These are phyloP conservation scores for Blastobotrys persicus DNA, from an alignment of 1,139 yeast genomes.

Conservation along the genomic window DNA sequence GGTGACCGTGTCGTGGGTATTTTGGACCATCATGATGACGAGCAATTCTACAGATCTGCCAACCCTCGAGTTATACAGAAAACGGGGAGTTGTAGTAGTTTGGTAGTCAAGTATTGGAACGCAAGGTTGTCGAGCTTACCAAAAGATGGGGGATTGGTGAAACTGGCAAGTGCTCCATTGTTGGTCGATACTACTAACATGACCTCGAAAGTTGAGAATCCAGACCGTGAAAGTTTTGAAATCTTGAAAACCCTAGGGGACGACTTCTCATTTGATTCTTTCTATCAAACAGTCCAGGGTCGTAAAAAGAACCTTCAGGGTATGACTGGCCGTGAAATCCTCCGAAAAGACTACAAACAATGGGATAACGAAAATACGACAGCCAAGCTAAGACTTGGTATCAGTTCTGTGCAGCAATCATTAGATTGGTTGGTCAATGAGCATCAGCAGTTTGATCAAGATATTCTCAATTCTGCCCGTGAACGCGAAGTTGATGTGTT, in stretches of 20 bases:
- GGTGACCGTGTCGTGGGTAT: constrained; percentile 52
- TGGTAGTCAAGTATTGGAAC: constrained; percentile 65
- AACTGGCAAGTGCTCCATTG: constrained; percentile 61
- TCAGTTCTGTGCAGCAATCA: constrained; percentile 70
- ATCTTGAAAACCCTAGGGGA: constrained; percentile 33
- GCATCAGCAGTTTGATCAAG: constrained; percentile 41
- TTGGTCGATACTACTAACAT: constrained; percentile 70
- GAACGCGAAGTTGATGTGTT: constrained; percentile 51
- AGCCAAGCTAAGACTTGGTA: constrained; percentile 50
- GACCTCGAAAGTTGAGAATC: constrained; percentile 53
- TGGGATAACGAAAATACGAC: constrained; percentile 40
- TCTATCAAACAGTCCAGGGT: constrained; percentile 44
- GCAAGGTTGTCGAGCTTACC: constrained; percentile 14
- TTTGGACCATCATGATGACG: constrained; percentile 87
- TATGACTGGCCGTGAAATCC: constrained; percentile 55
- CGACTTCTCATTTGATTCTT: constrained; percentile 17
- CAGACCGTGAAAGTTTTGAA: constrained; percentile 50
- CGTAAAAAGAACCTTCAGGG: constrained; percentile 66
- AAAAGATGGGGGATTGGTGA: constrained; percentile 1
- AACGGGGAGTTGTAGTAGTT: constrained; percentile 76
- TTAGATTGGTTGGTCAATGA: constrained; percentile 51
- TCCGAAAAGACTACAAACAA: constrained; percentile 81
- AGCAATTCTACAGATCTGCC: constrained; percentile 43
- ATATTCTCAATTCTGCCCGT: constrained; percentile 41
- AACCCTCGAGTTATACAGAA: constrained; percentile 60